These are phyloP conservation scores for Biscogniauxia mediterranea DNA, from an alignment of 2,329 filamentous ascomycete genomes.

Conservation along the genomic window DNA sequence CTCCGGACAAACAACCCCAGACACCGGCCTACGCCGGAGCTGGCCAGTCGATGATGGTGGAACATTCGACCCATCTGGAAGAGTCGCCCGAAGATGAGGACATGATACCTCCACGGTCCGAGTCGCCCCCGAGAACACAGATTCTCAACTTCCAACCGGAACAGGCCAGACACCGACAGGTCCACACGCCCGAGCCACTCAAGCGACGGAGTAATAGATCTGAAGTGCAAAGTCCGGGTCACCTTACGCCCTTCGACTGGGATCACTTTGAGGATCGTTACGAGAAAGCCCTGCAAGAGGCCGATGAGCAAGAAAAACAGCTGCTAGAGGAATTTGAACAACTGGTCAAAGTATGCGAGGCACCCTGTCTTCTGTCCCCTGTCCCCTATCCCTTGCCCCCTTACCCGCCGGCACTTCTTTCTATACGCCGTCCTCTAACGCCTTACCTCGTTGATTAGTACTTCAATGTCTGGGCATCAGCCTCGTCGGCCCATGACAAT, in stretches of 20 bases:
- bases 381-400: neutral
- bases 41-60: constrained; percentile 33
- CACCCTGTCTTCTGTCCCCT: neutral
- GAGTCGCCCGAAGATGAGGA: constrained; percentile 25
- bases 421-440: neutral
- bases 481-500: constrained; percentile 70
- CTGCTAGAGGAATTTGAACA: constrained; percentile 66
- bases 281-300: constrained; percentile 60
- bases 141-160: constrained; percentile 12
- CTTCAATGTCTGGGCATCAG: constrained; percentile 76
- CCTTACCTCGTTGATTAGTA: constrained; percentile 49
- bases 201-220: constrained; percentile 35
- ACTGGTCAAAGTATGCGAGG: constrained; percentile 59
- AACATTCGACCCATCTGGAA: constrained; percentile 26
- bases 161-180: constrained; percentile 24
- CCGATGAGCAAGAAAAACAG: constrained; percentile 61
- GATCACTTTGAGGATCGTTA: constrained; percentile 71
- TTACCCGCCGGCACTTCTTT: neutral
- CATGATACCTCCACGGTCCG: constrained; percentile 20
- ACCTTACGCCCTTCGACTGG: constrained; percentile 69
- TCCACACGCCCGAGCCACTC: constrained; percentile 37
- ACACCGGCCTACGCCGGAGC: constrained; percentile 19
- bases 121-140: constrained; percentile 22
- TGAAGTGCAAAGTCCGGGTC: constrained; percentile 44
- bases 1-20: constrained; percentile 20